Evolutionary conservation across 306 rosid genomes (phyloP).

Genomic region (Cyamopsis tetragonoloba): DNA sequence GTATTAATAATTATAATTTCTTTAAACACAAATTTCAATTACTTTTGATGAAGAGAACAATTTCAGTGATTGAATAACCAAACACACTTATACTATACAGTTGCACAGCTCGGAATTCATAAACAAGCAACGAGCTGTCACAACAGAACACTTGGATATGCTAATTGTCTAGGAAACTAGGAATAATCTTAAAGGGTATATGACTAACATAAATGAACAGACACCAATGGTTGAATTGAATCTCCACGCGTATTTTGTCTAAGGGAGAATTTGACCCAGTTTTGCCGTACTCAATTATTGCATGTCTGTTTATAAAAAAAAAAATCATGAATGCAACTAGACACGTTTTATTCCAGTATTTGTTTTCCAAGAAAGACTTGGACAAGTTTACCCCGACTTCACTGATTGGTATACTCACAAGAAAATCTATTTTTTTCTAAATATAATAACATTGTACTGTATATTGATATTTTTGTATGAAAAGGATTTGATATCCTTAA

Average conservation of each 20-base stretch:
- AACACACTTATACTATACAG: no score
- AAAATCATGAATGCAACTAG: not conserved
- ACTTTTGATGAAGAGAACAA: not conserved
- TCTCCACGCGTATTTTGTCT: constrained; percentile 1
- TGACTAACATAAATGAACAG: not conserved
- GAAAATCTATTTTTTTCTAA: not conserved
- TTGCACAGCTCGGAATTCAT: not conserved
- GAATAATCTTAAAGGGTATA: not conserved
- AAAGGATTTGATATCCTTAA: not conserved
- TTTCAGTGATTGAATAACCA: no score
- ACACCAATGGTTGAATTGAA: not conserved
- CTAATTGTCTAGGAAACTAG: constrained; percentile 5
- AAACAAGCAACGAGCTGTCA: not conserved
- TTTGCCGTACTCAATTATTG: constrained; percentile 16
- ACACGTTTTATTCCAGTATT: not conserved
- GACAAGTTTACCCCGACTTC: constrained; percentile 2
- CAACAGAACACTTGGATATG: constrained; percentile 9
- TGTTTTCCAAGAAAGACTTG: not conserved
- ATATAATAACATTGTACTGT: not conserved
- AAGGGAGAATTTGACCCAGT: constrained; percentile 1
- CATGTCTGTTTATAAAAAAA: not conserved
- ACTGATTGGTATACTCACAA: not conserved
- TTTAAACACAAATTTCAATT: not conserved
- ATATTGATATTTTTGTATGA: constrained; percentile 1
- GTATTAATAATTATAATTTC: no score